Evolutionary conservation across 805 yeast species (phyloP).

Genomic region (Zygosaccharomyces pseudorouxii): DNA sequence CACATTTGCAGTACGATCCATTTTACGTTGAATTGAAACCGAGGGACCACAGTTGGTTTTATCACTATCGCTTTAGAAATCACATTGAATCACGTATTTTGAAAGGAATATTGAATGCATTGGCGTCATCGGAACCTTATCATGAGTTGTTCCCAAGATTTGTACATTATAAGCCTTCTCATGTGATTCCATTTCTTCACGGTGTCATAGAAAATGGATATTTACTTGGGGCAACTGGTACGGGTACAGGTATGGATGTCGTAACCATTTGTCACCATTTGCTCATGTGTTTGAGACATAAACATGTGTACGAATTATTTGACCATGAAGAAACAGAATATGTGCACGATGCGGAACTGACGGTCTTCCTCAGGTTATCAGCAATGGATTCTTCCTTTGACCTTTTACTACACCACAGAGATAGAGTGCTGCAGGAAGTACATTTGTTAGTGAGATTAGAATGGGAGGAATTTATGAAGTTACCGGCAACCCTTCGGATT

Average conservation of each 20-base stretch:
- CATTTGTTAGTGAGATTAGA: conserved; percentile 10
- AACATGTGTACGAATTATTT: conserved; percentile 15
- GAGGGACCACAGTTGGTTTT: conserved; percentile 10
- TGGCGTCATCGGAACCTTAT: background rate
- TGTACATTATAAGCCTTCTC: conserved; percentile 11
- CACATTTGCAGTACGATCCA: conserved; percentile 11
- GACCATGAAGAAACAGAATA: conserved; percentile 9
- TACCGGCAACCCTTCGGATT: conserved; percentile 19
- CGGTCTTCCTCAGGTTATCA: conserved; percentile 16
- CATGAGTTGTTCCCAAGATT: conserved; percentile 1
- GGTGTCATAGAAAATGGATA: conserved; percentile 9
- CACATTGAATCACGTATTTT: conserved; percentile 7
- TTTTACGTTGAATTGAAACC: background rate
- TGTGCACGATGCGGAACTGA: conserved; percentile 20
- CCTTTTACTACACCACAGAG: conserved; percentile 15
- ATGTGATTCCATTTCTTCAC: conserved; percentile 12
- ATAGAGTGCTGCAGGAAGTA: conserved; percentile 8
- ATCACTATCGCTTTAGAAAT: conserved; percentile 12
- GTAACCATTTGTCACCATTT: conserved; percentile 14
- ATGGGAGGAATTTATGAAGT: conserved; percentile 10
- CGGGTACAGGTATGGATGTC: conserved; percentile 8
- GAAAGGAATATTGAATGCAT: background rate
- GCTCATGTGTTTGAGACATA: conserved; percentile 18
- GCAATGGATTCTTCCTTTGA: conserved; percentile 22
- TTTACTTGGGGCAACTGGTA: background rate